These are phyloP conservation scores for Diplotaxis tenuifolia DNA, from an alignment of 345 rosid genomes.

Conservation along the genomic window DNA sequence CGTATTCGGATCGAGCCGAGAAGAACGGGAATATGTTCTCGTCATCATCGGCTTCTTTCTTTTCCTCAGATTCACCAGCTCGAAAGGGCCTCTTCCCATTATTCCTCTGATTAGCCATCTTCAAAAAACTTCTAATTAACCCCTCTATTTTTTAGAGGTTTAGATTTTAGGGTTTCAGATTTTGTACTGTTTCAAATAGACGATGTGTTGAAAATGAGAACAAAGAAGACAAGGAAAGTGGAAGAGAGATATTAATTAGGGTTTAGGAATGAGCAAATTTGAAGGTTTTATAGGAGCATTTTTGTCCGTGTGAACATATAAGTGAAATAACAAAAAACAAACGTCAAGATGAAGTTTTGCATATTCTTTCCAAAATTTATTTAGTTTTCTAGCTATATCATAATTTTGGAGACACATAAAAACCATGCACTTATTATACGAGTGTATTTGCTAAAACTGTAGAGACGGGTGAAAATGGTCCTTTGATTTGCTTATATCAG, in stretches of 20 bases:
- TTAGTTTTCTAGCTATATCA: background rate
- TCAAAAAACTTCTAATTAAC: background rate
- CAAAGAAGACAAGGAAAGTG: conserved; percentile 6
- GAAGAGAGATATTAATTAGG: conserved; percentile 25
- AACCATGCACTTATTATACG: conserved; percentile 9
- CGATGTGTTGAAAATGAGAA: background rate
- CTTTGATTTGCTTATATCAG: background rate
- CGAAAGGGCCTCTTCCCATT: conserved; percentile 57
- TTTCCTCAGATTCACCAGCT: conserved; percentile 44
- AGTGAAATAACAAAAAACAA: conserved; percentile 12
- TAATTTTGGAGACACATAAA: conserved; percentile 7
- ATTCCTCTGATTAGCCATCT: conserved; percentile 45
- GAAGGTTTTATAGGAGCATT: conserved; percentile 24
- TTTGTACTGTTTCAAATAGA: background rate
- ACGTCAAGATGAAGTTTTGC: conserved; percentile 38
- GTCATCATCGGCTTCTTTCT: conserved; percentile 46
- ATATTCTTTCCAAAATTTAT: background rate
- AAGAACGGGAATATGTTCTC: conserved; percentile 53
- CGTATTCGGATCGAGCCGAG: conserved; percentile 67
- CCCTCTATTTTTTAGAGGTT: background rate
- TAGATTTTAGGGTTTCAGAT: background rate
- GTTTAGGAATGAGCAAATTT: conserved; percentile 15
- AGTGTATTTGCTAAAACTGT: background rate
- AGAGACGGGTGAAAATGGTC: conserved; percentile 35
- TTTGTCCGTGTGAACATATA: conserved; percentile 37